A percentile compares a stretch with the other conserved stretches of the same genome.
phyloP scores from a whole-genome alignment of 306 rosid genomes.

The Pterocarpus santalinus region DNA sequence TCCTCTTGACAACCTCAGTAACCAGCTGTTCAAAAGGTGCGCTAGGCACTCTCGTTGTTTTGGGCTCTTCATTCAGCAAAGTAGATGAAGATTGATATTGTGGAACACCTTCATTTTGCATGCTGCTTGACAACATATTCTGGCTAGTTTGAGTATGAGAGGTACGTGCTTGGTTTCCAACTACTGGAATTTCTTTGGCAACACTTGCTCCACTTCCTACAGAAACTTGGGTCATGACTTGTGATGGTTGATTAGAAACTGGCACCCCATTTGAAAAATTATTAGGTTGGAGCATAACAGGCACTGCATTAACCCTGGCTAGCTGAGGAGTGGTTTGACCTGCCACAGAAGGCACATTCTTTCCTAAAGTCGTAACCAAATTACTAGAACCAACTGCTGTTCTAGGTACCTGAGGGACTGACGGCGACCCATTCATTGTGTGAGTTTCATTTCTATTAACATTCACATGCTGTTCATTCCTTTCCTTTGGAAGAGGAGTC shows the following conservation, averaged over 20 bases:
- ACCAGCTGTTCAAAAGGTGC: conserved; percentile 61
- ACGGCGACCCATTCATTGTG: conserved; percentile 53
- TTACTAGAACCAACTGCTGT: conserved; percentile 53
- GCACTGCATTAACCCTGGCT: conserved; percentile 62
- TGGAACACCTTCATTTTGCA: conserved; percentile 44
- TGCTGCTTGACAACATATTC: conserved; percentile 46
- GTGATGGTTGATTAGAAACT: conserved; percentile 55
- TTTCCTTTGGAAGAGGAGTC: conserved; percentile 60
- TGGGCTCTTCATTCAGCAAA: conserved; percentile 46
- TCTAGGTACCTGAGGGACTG: conserved; percentile 53
- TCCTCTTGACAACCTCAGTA: conserved; percentile 65
- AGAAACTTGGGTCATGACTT: conserved; percentile 54
- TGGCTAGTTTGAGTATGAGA: conserved; percentile 61
- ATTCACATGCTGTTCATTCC: conserved; percentile 53
- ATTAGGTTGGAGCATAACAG: conserved; percentile 66
- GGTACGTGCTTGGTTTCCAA: conserved; percentile 51
- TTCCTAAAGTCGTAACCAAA: conserved; percentile 53
- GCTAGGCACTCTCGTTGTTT: conserved; percentile 47
- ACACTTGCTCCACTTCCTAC: conserved; percentile 55
- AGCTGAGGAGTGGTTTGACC: conserved; percentile 54
- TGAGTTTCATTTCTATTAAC: conserved; percentile 51
- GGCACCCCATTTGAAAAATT: conserved; percentile 55
- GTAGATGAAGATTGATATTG: conserved; percentile 48
- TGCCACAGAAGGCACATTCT: conserved; percentile 44
- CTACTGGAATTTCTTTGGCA: conserved; percentile 49